Evolutionary conservation across 192 early-diverging fungal species (phyloP).

Genomic region (Chytriomyces sp.): DNA sequence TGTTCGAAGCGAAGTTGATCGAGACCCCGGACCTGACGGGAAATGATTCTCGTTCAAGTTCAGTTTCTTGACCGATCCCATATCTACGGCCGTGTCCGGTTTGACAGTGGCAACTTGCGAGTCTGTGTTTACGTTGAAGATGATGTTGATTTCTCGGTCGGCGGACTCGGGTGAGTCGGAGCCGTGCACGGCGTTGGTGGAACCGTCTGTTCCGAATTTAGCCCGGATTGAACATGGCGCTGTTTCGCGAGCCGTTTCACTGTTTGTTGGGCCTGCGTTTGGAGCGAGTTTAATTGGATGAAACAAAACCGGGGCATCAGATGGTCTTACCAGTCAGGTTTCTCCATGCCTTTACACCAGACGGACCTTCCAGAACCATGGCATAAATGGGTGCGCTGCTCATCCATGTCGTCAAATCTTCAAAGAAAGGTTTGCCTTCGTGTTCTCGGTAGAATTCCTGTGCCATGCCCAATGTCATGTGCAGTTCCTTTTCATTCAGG

Average conservation of each 20-base stretch:
- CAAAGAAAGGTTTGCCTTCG: slow-evolving; percentile 46
- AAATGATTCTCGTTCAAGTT: too few relatives aligned
- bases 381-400: slow-evolving; percentile 57
- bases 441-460: slow-evolving; percentile 59
- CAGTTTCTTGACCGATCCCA: too few relatives aligned
- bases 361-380: slow-evolving; percentile 41
- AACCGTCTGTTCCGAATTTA: slow-evolving; percentile 54
- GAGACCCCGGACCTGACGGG: too few relatives aligned
- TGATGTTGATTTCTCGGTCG: slow-evolving; percentile 51
- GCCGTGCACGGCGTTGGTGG: slow-evolving; percentile 63
- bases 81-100: too few relatives aligned
- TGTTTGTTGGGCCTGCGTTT: slow-evolving; percentile 52
- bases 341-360: slow-evolving; percentile 36
- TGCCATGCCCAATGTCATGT: slow-evolving; percentile 44
- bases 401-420: slow-evolving; percentile 60
- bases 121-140: slow-evolving; percentile 33
- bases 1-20: too few relatives aligned
- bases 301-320: background rate
- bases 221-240: slow-evolving; percentile 47
- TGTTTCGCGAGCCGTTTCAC: slow-evolving; percentile 49
- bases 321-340: slow-evolving; percentile 54
- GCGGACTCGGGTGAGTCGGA: slow-evolving; percentile 60
- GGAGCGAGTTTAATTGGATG: background rate
- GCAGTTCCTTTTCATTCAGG: slow-evolving; percentile 48
- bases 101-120: too few relatives aligned